phyloP scores from a whole-genome alignment of 1,139 yeast genomes.

The Yamadazyma jaroonii region DNA sequence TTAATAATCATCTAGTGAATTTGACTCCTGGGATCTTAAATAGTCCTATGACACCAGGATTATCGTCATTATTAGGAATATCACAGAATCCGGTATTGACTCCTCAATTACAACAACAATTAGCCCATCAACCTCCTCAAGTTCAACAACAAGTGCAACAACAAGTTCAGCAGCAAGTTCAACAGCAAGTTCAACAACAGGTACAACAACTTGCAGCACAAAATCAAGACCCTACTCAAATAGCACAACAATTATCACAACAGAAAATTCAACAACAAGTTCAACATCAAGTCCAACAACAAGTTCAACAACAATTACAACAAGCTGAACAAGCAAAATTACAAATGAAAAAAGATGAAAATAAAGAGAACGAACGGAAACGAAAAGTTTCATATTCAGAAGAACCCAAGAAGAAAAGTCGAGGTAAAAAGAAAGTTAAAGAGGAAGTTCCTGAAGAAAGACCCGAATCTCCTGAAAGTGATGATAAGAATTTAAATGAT shows the following conservation, averaged over 20 bases:
- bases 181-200: slow-evolving; percentile 9
- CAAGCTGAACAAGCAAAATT: slow-evolving; percentile 3
- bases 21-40: slow-evolving; percentile 43
- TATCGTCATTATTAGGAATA: slow-evolving; percentile 39
- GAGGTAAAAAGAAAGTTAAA: neutral
- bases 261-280: slow-evolving; percentile 5
- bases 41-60: slow-evolving; percentile 49
- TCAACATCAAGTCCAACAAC: slow-evolving; percentile 8
- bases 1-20: slow-evolving; percentile 29
- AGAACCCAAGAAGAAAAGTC: slow-evolving; percentile 1
- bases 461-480: slow-evolving; percentile 1
- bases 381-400: neutral
- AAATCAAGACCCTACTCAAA: slow-evolving; percentile 3
- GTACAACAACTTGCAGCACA: slow-evolving; percentile 5
- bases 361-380: neutral
- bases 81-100: slow-evolving; percentile 21
- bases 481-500: slow-evolving; percentile 14
- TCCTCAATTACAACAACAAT: slow-evolving; percentile 22
- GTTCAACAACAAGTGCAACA: slow-evolving; percentile 9
- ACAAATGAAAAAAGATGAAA: slow-evolving; percentile 5
- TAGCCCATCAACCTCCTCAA: slow-evolving; percentile 12
- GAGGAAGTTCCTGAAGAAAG: slow-evolving; percentile 1
- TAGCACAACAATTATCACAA: neutral
- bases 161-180: slow-evolving; percentile 11
- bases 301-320: neutral